phyloP scores from a whole-genome alignment of 2,329 filamentous ascomycete genomes.

The Ophiostoma novo-ulmi region DNA sequence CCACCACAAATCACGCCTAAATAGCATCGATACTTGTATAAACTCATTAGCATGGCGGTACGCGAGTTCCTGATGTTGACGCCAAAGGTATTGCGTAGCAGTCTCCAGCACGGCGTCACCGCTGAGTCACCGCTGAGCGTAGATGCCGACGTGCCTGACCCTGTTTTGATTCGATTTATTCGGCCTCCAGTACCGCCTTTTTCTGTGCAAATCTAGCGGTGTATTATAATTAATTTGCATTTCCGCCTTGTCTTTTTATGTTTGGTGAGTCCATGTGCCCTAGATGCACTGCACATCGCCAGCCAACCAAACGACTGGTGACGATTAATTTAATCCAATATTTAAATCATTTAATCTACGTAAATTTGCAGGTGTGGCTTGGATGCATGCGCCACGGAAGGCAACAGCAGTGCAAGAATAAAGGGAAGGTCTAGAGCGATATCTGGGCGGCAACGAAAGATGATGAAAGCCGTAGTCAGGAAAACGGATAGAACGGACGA shows the following conservation, averaged over 20 bases:
- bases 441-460: not conserved
- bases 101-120: no score
- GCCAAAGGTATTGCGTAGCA: not conserved
- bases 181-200: not conserved
- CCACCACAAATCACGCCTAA: not conserved
- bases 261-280: not conserved
- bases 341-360: not conserved
- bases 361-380: not conserved
- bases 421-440: not conserved
- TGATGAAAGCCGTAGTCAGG: not conserved
- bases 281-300: not conserved
- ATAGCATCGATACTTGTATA: not conserved
- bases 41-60: not conserved
- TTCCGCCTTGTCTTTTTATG: not conserved
- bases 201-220: not conserved
- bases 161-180: no score
- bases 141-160: no score
- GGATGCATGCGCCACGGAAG: not conserved
- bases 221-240: not conserved
- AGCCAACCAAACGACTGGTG: not conserved
- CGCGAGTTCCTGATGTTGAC: not conserved
- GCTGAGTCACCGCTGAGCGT: no score
- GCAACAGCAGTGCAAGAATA: not conserved
- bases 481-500: constrained; percentile 4
- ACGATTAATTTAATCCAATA: not conserved